Base-by-base conservation (phyloP, 1,284 basidiomycete genomes). In the Anthracocystis walkeri region DNA sequence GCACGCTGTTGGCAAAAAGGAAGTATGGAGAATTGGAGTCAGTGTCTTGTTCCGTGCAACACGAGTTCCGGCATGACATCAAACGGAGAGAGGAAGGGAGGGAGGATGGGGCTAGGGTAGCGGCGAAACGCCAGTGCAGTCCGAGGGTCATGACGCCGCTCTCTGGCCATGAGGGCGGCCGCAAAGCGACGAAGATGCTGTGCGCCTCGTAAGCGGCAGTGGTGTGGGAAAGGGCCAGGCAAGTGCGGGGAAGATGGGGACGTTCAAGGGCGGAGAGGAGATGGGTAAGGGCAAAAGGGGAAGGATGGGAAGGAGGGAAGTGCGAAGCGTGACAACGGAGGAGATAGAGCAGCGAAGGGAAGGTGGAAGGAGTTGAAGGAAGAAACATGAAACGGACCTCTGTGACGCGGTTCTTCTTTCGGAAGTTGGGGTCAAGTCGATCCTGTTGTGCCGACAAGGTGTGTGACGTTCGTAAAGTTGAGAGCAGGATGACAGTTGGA, bases 1-100 rank as follows among this genome's bases (percentile, higher is more conserved):
- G 95, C 92, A 77, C 97, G 93, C 95, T 99, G 87, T 63, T 41
- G 21, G 4, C 58, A 42, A 52, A 25, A 64, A 54, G 27, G 46
- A 51, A 23, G 74, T 68, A 74, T 78, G 18, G n/a, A n/a, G n/a
- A 41, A 72, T 72, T 65, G 52, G 53, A 56, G 64, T 76, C 62
- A 72, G 61, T 45, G 29, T n/a, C 21, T 7, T 46, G 33, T 46
- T 29, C 12, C 29, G n/a, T n/a, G n/a, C n/a, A n/a, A 49, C 16
- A 20, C 25, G 14, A n/a, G 14, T 14, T 16, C 35, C 14, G 21
- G 18, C 48, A 31, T 29, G 21, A 45, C 35, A 40, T 27, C 27
- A 11, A 23, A 12, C 25, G n/a, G n/a, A 35, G 40, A 7, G 38
- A 7, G 14, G 49, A 57, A 44, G 23, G 11, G 18, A 20, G 46